phyloP scores from a whole-genome alignment of 75 land plant species.

The Ceratopteris richardii region DNA sequence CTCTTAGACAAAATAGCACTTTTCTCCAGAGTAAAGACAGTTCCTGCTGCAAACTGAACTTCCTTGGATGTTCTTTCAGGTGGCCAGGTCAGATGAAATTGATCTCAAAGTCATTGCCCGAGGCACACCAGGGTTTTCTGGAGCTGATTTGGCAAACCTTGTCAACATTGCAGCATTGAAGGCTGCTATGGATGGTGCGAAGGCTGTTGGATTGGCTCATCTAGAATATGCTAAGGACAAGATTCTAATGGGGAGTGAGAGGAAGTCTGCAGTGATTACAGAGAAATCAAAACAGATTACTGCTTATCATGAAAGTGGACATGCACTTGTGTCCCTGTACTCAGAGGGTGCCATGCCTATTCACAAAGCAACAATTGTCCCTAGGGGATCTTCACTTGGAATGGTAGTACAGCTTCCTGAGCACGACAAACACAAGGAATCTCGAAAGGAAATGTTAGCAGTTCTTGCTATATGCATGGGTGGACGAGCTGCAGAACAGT shows the following conservation, averaged over 20 bases:
- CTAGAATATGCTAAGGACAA: conserved; percentile 97
- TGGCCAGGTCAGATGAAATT: conserved; percentile 85
- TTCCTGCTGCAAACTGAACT: too few species aligned
- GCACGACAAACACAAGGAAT: conserved; percentile 75
- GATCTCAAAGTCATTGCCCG: conserved; percentile 88
- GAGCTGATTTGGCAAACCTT: conserved; percentile 94
- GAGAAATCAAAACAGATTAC: conserved; percentile 78
- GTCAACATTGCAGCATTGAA: conserved; percentile 93
- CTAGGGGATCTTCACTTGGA: conserved; percentile 89
- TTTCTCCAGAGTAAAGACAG: not conserved
- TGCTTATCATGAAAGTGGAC: conserved; percentile 97
- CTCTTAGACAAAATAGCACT: not conserved
- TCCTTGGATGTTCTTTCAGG: conserved; percentile 32
- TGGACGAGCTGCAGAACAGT: conserved; percentile 96
- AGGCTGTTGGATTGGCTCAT: conserved; percentile 76
- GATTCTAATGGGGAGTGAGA: conserved; percentile 98
- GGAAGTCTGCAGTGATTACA: conserved; percentile 93
- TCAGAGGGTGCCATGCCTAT: conserved; percentile 95
- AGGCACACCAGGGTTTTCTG: conserved; percentile 98
- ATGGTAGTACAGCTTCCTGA: conserved; percentile 98
- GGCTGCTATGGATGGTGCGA: conserved; percentile 98
- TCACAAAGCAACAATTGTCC: conserved; percentile 99
- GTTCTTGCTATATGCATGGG: conserved; percentile 95
- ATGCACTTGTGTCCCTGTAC: conserved; percentile 92
- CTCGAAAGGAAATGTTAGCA: conserved; percentile 96